A percentile compares a stretch with the other conserved stretches of the same genome.
These are phyloP conservation scores for Ophidiomyces ophidiicola DNA, from an alignment of 2,329 filamentous ascomycete species.

Conservation along the genomic window DNA sequence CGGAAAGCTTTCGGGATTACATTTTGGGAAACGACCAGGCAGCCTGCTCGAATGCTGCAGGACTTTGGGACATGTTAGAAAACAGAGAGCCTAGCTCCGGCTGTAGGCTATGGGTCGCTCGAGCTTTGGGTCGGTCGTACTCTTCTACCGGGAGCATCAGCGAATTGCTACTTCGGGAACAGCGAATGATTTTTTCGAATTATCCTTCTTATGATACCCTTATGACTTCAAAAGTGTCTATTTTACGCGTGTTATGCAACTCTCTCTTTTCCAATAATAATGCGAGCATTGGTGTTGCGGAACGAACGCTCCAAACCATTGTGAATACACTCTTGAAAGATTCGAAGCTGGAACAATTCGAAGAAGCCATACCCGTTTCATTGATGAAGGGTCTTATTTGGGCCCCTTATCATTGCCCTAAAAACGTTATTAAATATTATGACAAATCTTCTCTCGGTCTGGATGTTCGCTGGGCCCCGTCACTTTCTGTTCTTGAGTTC, in stretches of 20 bases:
- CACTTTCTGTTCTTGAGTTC: slow-evolving; percentile 23
- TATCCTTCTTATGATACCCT: slow-evolving; percentile 12
- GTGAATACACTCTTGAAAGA: slow-evolving; percentile 25
- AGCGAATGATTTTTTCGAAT: slow-evolving; percentile 16
- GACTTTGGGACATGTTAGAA: slow-evolving; percentile 65
- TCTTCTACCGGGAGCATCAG: slow-evolving; percentile 56
- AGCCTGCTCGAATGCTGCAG: slow-evolving; percentile 49
- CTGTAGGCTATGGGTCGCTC: slow-evolving; percentile 75
- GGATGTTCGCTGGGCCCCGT: slow-evolving; percentile 16
- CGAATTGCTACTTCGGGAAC: slow-evolving; percentile 37
- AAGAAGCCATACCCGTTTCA: slow-evolving; percentile 25
- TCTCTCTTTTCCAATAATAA: slow-evolving; percentile 49
- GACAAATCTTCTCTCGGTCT: slow-evolving; percentile 16
- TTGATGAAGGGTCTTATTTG: slow-evolving; percentile 33
- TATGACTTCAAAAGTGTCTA: slow-evolving; percentile 46
- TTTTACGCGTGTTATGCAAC: slow-evolving; percentile 51
- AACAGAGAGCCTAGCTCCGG: slow-evolving; percentile 50
- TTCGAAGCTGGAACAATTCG: slow-evolving; percentile 26
- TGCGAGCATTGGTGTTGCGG: slow-evolving; percentile 32
- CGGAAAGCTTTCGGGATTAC: slow-evolving; percentile 48
- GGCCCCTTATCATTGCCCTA: slow-evolving; percentile 32
- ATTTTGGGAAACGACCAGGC: slow-evolving; percentile 56
- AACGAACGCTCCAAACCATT: slow-evolving; percentile 35
- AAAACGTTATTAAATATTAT: slow-evolving; percentile 17
- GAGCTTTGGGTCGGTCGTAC: slow-evolving; percentile 73